Percentiles rank a stretch among this genome's conserved stretches.
Evolutionary conservation across 345 rosid genomes (phyloP).

Genomic region (Bruguiera sexangula): DNA sequence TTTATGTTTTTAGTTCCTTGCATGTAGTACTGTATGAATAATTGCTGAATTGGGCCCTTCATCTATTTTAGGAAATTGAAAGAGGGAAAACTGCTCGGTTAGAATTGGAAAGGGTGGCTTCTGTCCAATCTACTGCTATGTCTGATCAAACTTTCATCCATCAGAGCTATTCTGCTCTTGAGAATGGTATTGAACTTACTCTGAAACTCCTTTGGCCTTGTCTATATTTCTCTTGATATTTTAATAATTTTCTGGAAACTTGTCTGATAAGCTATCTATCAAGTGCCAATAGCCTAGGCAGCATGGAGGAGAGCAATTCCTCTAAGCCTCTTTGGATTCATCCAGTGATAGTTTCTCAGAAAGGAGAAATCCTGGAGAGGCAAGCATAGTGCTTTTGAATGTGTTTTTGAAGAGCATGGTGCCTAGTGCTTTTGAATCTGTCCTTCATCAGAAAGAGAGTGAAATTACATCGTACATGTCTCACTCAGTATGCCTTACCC

Average conservation of each 20-base stretch:
- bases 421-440: too few species aligned
- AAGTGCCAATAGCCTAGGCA: conserved; percentile 78
- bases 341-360: conserved; percentile 64
- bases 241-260: conserved; percentile 43
- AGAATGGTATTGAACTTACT: conserved; percentile 54
- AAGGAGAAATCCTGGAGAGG: conserved; percentile 63
- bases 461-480: too few species aligned
- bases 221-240: conserved; percentile 2
- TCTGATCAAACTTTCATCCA: conserved; percentile 55
- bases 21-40: not conserved
- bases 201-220: conserved; percentile 11
- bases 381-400: conserved; percentile 52
- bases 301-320: conserved; percentile 96
- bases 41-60: not conserved
- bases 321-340: conserved; percentile 88
- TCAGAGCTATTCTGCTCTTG: conserved; percentile 55
- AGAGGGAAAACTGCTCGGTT: conserved; percentile 79
- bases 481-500: too few species aligned
- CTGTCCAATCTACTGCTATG: conserved; percentile 39
- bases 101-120: conserved; percentile 77
- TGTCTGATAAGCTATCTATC: conserved; percentile 61
- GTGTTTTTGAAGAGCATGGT: too few species aligned
- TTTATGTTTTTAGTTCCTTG: not conserved
- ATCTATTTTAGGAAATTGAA: conserved; percentile 68
- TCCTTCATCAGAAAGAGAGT: too few species aligned